These are phyloP conservation scores for Crithidia thermophila DNA, from an alignment of 208 protist species.

Conservation along the genomic window DNA sequence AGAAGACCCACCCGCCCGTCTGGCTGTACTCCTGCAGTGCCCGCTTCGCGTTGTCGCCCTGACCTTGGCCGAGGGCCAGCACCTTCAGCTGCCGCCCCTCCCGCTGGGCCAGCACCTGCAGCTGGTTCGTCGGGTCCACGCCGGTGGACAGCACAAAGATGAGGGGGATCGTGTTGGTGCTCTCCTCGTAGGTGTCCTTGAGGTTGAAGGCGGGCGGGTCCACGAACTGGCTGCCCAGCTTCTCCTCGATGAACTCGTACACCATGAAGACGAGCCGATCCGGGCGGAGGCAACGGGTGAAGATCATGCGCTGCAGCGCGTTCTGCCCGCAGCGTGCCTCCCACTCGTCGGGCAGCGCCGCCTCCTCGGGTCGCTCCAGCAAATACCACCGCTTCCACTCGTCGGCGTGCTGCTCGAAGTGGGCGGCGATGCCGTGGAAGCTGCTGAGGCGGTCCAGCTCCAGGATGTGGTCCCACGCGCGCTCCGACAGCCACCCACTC, in stretches of 20 bases:
- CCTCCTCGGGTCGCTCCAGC: slow-evolving; percentile 93
- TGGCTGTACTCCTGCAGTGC: slow-evolving; percentile 93
- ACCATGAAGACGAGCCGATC: slow-evolving; percentile 98
- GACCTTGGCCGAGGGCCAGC: slow-evolving; percentile 97
- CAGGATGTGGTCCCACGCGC: slow-evolving; percentile 97
- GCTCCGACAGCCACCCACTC: slow-evolving; percentile 95
- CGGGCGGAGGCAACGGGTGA: slow-evolving; percentile 97
- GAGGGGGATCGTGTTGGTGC: slow-evolving; percentile 93
- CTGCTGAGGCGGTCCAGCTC: slow-evolving; percentile 97
- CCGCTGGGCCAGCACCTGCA: slow-evolving; percentile 90
- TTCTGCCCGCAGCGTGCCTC: slow-evolving; percentile 79
- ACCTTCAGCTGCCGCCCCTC: slow-evolving; percentile 86
- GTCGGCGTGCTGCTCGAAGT: slow-evolving; percentile 95
- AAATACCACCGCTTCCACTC: slow-evolving; percentile 97
- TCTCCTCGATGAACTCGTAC: slow-evolving; percentile 95
- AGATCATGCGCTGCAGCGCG: slow-evolving; percentile 97
- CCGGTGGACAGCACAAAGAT: slow-evolving; percentile 98
- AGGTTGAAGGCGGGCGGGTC: slow-evolving; percentile 98
- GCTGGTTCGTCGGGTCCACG: slow-evolving; percentile 96
- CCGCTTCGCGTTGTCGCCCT: slow-evolving; percentile 95
- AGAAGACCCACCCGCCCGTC: slow-evolving; percentile 97
- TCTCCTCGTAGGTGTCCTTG: slow-evolving; percentile 94
- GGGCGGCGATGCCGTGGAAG: slow-evolving; percentile 94
- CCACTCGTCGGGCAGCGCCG: slow-evolving; percentile 96
- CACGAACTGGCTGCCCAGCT: slow-evolving; percentile 95